Evolutionary conservation across 148 eudicot genomes (phyloP).

Genomic region (Camellia sinensis): DNA sequence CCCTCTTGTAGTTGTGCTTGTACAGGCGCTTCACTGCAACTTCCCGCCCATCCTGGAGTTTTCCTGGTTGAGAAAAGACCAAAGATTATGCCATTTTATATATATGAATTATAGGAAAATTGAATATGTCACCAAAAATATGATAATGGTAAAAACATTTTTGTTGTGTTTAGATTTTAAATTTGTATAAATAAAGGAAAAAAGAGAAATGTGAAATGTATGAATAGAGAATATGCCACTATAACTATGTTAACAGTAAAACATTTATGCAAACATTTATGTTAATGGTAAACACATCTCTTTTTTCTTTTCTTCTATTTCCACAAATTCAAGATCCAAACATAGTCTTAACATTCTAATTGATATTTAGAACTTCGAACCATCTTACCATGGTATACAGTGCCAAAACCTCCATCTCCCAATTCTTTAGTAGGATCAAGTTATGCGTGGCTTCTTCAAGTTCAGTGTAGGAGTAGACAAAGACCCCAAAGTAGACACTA

Average conservation of each 20-base stretch:
- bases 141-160: background rate
- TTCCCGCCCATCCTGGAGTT: conserved; percentile 56
- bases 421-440: conserved; percentile 47
- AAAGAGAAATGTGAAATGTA: background rate
- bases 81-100: background rate
- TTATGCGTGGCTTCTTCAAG: conserved; percentile 43
- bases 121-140: background rate
- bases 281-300: no score
- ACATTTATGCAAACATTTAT: no score
- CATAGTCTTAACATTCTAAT: no score
- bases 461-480: conserved; percentile 37
- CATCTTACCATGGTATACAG: conserved; percentile 55
- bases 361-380: no score
- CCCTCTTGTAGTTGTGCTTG: background rate
- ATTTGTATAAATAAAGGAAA: no score
- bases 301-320: background rate
- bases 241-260: no score
- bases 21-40: conserved; percentile 65
- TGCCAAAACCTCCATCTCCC: conserved; percentile 65
- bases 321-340: no score
- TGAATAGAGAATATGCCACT: no score
- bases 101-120: background rate
- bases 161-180: no score
- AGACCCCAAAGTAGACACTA: conserved; percentile 37
- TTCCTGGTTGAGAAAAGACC: conserved; percentile 29